phyloP scores from a whole-genome alignment of 352 stramenopile genomes.

The Phytopythium litorale region DNA sequence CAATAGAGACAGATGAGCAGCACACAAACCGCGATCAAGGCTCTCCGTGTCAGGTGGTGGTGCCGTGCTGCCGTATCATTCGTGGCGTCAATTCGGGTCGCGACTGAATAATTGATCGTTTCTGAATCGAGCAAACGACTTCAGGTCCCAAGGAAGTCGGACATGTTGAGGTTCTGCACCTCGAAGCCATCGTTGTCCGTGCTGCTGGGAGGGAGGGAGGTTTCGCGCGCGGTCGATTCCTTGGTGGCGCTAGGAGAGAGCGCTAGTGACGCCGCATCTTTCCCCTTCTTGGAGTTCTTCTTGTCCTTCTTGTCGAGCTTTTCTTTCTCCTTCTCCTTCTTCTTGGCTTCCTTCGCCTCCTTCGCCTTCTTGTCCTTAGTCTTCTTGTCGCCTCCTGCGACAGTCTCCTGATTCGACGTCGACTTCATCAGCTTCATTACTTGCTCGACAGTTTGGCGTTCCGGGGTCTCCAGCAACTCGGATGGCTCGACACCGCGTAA shows the following conservation, averaged over 20 bases:
- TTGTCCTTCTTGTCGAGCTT: constrained; percentile 39
- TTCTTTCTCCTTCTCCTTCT: constrained; percentile 30
- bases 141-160: constrained; percentile 54
- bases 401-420: constrained; percentile 53
- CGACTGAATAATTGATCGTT: not conserved
- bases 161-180: constrained; percentile 77
- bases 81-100: not conserved
- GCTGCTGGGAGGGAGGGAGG: constrained; percentile 33
- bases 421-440: constrained; percentile 63
- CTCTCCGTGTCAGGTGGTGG: no score
- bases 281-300: constrained; percentile 23
- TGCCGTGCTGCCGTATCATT: not conserved
- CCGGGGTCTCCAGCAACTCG: constrained; percentile 26
- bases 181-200: constrained; percentile 49
- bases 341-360: constrained; percentile 32
- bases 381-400: constrained; percentile 22
- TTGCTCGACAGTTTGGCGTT: constrained; percentile 35
- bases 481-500: constrained; percentile 25
- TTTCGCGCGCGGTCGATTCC: constrained; percentile 29
- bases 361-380: constrained; percentile 45
- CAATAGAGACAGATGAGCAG: not conserved
- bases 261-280: constrained; percentile 1
- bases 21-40: not conserved
- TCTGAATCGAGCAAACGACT: not conserved
- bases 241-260: constrained; percentile 14